Conservation (phyloP, 177 flowering plant species). For the Tripterygium wilfordii region DNA sequence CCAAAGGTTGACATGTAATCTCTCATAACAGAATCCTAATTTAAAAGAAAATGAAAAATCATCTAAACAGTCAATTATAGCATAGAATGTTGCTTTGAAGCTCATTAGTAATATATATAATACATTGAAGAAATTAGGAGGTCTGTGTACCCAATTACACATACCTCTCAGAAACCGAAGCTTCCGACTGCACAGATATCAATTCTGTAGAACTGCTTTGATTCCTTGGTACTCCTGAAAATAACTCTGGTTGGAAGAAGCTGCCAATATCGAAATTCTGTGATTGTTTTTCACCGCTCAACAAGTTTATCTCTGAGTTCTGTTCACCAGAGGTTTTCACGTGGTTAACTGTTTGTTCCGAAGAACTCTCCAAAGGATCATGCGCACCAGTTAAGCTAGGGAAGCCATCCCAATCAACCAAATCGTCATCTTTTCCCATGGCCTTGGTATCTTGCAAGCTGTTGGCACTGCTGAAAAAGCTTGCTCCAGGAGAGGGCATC, state of each 20-base stretch:
- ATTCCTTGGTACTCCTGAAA: constrained; percentile 21
- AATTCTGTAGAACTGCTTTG: constrained; percentile 18
- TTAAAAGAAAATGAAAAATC: too few relatives aligned
- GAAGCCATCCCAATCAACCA: constrained; percentile 50
- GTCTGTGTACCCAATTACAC: constrained; percentile 1
- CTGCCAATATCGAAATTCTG: constrained; percentile 26
- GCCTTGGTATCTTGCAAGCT: constrained; percentile 1
- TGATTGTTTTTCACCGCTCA: constrained; percentile 13
- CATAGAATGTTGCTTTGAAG: too few relatives aligned
- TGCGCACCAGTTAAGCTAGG: constrained; percentile 26
- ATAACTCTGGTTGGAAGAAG: constrained; percentile 25
- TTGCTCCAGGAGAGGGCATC: constrained; percentile 8
- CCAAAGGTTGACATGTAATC: too few relatives aligned
- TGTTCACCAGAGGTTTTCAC: constrained; percentile 11
- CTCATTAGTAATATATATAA: too few relatives aligned
- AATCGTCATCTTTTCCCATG: constrained; percentile 22
- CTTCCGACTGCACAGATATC: constrained; percentile 13
- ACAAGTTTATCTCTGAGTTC: constrained; percentile 22
- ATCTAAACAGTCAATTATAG: too few relatives aligned
- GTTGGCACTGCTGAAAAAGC: too few relatives aligned
- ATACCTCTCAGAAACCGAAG: constrained; percentile 36
- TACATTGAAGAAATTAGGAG: too few relatives aligned
- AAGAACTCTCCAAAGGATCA: constrained; percentile 17
- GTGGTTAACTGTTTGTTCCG: constrained; percentile 10
- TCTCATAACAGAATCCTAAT: too few relatives aligned